Evolutionary conservation across 106 monocot species (phyloP), one percentile per base, ranked within the genome.

Genomic region (Triglochin maritima): DNA sequence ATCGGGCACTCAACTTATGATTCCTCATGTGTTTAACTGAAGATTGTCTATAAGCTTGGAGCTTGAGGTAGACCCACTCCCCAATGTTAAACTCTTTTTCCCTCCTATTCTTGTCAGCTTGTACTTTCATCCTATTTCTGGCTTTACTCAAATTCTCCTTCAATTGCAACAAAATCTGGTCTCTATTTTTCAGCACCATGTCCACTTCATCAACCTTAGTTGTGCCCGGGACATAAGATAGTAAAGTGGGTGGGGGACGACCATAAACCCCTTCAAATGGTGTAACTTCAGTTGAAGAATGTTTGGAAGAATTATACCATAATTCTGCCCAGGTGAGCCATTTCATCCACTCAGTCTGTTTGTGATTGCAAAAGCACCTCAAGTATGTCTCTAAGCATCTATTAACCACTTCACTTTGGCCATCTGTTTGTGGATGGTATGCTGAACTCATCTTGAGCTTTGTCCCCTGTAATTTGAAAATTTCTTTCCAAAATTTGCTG

Each of bases 321-420:
- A 4, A 49, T 52, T 71, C 44, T 4, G 71, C 71, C 60, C 15
- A 61, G 8, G 50, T 29, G 3, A 64, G 13, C 48, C 44, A 2
- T 4, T 43, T 9, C 52, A 52, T 56, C 2, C 15, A 29, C 7
- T 9, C 13, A 17, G 16, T 29, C 10, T 47, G 3, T 50, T 2
- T 4, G 4, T 17, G 15, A 2, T 56, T 0, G 5, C 17, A 17
- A 42, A 44, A 67, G 9, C 65, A 74, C 12, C 47, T 5, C 2
- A 65, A 29, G 14, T 74, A 74, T 11, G 56, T 66, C 17, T 74
- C 73, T 4, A 65, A 6, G 49, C 62, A 63, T 2, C n/a, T n/a
- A n/a, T n/a, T n/a, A n/a, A n/a, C n/a, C n/a, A n/a, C n/a, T n/a
- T n/a, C n/a, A 10, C 8, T 64, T 16, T 70, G 70, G 2, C 70